Percentiles rank a stretch among this genome's conserved stretches.
Evolutionary conservation across 441 rosid genomes (phyloP).

Genomic region (Breynia disticha): DNA sequence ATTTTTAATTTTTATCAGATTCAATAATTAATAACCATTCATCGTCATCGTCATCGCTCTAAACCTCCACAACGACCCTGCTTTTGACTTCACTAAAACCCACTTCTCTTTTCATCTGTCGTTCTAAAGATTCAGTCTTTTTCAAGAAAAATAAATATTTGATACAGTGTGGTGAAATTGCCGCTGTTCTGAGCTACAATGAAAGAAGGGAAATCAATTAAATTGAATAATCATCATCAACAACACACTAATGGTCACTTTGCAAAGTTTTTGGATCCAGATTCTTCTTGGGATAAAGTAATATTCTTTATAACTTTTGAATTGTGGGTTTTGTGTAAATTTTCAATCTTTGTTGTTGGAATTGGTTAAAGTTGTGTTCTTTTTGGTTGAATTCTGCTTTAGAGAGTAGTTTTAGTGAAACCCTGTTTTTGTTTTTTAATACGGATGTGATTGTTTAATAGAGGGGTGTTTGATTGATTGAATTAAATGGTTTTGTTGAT

Average conservation of each 20-base stretch:
- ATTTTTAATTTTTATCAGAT: no score
- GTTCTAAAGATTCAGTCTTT: no score
- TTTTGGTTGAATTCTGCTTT: neutral
- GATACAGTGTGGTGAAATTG: neutral
- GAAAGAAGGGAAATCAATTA: constrained; percentile 66
- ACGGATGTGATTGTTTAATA: no score
- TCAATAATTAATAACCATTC: no score
- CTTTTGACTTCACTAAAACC: no score
- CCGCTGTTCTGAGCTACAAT: constrained; percentile 16
- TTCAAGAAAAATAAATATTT: neutral
- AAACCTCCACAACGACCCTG: no score
- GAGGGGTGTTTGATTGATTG: neutral
- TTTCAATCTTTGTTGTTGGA: neutral
- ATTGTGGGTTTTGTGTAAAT: neutral
- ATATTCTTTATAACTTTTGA: neutral
- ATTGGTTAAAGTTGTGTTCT: neutral
- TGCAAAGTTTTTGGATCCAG: constrained; percentile 74
- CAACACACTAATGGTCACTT: constrained; percentile 39
- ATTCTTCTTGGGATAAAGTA: constrained; percentile 89
- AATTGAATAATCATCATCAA: constrained; percentile 38
- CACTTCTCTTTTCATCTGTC: no score
- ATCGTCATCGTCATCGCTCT: no score
- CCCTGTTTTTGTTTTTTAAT: neutral
- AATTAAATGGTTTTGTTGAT: neutral
- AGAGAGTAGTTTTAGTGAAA: neutral